Evolutionary conservation across 164 flowering plant genomes (phyloP).

Genomic region (Vitis riparia): DNA sequence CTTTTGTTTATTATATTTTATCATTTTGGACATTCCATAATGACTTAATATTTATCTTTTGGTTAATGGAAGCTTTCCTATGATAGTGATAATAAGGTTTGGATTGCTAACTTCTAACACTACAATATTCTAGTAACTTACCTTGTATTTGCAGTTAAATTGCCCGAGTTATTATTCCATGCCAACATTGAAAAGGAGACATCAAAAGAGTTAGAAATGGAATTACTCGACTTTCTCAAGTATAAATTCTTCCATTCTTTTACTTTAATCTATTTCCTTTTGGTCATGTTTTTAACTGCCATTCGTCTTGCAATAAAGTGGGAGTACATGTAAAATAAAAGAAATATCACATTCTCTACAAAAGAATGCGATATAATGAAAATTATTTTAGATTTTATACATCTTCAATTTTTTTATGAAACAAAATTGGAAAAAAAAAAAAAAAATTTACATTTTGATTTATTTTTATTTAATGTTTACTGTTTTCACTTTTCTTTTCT

Average conservation of each 20-base stretch:
- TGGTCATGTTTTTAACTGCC: too few species aligned
- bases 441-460: neutral
- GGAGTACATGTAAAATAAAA: too few species aligned
- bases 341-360: too few species aligned
- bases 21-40: too few species aligned
- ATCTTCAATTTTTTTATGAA: too few species aligned
- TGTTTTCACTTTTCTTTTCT: neutral
- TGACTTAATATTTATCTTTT: neutral
- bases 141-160: constrained; percentile 42
- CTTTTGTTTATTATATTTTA: too few species aligned
- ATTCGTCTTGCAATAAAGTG: too few species aligned
- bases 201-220: constrained; percentile 33
- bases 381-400: too few species aligned
- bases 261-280: neutral
- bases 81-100: neutral
- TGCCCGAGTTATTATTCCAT: constrained; percentile 49
- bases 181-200: constrained; percentile 48
- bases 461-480: neutral
- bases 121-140: neutral
- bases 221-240: constrained; percentile 51
- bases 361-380: too few species aligned
- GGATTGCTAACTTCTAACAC: neutral
- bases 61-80: neutral
- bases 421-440: too few species aligned
- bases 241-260: constrained; percentile 15